Conservation (phyloP, 129 eudicot species). For the Heracleum sosnowskyi region DNA sequence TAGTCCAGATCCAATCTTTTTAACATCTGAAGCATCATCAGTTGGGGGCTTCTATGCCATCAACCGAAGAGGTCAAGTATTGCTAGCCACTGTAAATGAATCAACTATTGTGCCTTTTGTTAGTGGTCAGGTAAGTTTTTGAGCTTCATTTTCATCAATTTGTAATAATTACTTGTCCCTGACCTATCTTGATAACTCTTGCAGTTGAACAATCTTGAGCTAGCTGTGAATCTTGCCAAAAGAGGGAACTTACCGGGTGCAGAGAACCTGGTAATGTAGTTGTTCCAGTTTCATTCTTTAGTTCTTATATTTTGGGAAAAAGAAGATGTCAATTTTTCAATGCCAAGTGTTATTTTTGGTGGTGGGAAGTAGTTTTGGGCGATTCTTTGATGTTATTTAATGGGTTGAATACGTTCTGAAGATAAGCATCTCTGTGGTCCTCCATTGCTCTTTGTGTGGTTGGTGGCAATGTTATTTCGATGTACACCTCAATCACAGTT, state of each 20-base stretch:
- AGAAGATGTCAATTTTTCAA: not conserved
- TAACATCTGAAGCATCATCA: constrained; percentile 91
- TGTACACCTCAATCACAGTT: not conserved
- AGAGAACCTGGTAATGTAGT: constrained; percentile 35
- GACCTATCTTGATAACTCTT: not conserved
- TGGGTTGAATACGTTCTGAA: not conserved
- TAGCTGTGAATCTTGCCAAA: constrained; percentile 99
- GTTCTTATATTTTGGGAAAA: not conserved
- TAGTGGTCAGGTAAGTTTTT: constrained; percentile 71
- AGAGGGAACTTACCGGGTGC: constrained; percentile 99
- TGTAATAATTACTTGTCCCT: not conserved
- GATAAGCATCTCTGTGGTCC: not conserved
- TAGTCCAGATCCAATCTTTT: constrained; percentile 90
- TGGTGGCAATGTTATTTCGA: not conserved
- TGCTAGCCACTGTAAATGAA: constrained; percentile 90
- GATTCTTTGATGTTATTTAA: not conserved
- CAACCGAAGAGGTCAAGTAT: constrained; percentile 91
- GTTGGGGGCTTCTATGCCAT: constrained; percentile 96
- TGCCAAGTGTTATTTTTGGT: not conserved
- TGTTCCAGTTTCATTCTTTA: not conserved
- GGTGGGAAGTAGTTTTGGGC: not conserved
- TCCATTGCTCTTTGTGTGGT: not conserved
- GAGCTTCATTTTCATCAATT: not conserved
- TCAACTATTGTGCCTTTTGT: constrained; percentile 85
- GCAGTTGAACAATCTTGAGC: constrained; percentile 97